Conservation (phyloP, 2,329 filamentous ascomycete species). For the Fusarium scirpi region DNA sequence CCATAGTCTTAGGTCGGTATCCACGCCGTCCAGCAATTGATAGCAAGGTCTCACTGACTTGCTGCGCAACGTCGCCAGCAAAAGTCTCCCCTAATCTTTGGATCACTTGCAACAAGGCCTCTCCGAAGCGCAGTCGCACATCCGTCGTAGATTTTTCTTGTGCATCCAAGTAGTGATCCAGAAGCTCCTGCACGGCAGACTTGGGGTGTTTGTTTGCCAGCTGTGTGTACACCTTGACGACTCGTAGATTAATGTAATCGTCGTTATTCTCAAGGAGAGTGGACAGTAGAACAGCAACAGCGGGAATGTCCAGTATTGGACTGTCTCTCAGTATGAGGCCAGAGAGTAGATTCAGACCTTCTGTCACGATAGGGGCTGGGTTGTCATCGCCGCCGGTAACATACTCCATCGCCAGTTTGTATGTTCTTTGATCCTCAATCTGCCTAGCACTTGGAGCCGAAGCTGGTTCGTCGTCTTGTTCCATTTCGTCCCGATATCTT, state of each 20-base stretch:
- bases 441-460: conserved; percentile 60
- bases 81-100: conserved; percentile 70
- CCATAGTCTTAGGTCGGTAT: conserved; percentile 69
- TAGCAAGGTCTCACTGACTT: conserved; percentile 69
- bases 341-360: conserved; percentile 72
- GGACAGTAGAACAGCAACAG: conserved; percentile 72
- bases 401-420: conserved; percentile 73
- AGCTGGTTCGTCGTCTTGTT: conserved; percentile 56
- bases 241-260: conserved; percentile 77
- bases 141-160: conserved; percentile 70
- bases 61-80: conserved; percentile 62
- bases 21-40: conserved; percentile 73
- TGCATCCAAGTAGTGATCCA: conserved; percentile 75
- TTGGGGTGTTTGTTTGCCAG: conserved; percentile 72
- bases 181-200: conserved; percentile 70
- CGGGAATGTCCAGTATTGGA: conserved; percentile 73
- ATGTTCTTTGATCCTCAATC: conserved; percentile 71
- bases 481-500: conserved; percentile 66
- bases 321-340: conserved; percentile 67
- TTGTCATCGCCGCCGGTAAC: conserved; percentile 69
- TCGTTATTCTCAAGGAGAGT: conserved; percentile 74
- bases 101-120: conserved; percentile 74
- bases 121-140: conserved; percentile 74
- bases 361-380: conserved; percentile 73
- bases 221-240: conserved; percentile 73